Evolutionary conservation across 2,329 filamentous ascomycete species (phyloP), one percentile per base, ranked within the genome.

Genomic region (Exserohilum turcica): DNA sequence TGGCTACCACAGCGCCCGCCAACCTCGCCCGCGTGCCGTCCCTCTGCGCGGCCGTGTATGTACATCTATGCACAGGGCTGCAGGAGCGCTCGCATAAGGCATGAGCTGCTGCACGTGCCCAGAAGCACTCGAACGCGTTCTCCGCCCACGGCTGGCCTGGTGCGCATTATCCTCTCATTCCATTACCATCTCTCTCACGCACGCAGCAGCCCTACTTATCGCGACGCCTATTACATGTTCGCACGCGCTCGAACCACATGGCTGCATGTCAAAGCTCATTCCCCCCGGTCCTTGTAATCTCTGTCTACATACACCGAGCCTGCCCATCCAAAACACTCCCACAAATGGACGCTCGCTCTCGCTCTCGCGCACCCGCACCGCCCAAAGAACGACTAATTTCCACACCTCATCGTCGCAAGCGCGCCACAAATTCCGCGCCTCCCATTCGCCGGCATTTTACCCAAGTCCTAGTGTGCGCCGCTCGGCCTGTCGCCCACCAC

Each of bases 361-460:
- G 10, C 36, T n/a, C 36, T 6, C 36, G 15, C 21, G 13, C 37
- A 18, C 24, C 15, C 33, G 24, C 27, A 36, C n/a, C 32, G 16
- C 42, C 28, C 31, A 33, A 48, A 47, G 18, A 24, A 42, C 42
- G 48, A 55, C 60, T 58, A 52, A 59, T 56, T 54, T 52, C 52
- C 48, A 61, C 56, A 52, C 50, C 58, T 63, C 61, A 64, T 59
- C 59, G 51, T 56, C 57, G 48, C 56, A 61, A 56, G 56, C 47
- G 59, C 56, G 43, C 52, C 43, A 48, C 54, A 37, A 9, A 9
- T 37, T 27, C 19, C 15, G 5, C n/a, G 1, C 21, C 54, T 44
- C 42, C 39, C 38, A 63, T 63, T 63, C 54, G 57, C 47, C 32
- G 27, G 40, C 16, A 50, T 43, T 51, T 51, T 48, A 37, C 45